Evolutionary conservation across 768 basidiomycete species (phyloP), one percentile per base, ranked within the genome.

Genomic region (Basidioascus undulatus): DNA sequence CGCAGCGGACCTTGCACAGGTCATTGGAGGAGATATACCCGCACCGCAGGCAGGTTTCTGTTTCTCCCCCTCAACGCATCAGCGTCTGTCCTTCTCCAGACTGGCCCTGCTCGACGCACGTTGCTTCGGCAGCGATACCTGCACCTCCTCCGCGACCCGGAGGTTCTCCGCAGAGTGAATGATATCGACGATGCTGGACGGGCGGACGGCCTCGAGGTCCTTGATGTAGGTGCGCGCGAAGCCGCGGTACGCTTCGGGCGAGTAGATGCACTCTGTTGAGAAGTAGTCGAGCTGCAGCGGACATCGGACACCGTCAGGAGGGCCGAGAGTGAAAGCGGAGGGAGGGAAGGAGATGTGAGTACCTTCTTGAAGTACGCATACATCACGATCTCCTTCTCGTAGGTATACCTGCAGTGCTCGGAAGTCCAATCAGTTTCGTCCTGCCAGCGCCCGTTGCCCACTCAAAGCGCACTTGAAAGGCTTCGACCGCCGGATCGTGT

Each of bases 341-440:
- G n/a, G n/a, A n/a, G n/a, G n/a, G n/a, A n/a, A n/a, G n/a, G n/a
- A n/a, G n/a, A n/a, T n/a, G n/a, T n/a, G n/a, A n/a, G n/a, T n/a
- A n/a, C 38, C 20, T 39, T 42, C 40, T 46, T 42, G 37, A 46
- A 46, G 41, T 46, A 46, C 5, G 45, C 45, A 57, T 96, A 94
- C 92, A 98, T 96, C 47, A 98, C 92, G 25, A 98, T 96, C 61
- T 98, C 92, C 61, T 98, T 98, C 63, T 98, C 92, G 52, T 96
- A 96, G n/a, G n/a, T n/a, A n/a, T n/a, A n/a, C n/a, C n/a, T n/a
- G n/a, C n/a, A n/a, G n/a, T n/a, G n/a, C n/a, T n/a, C n/a, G n/a
- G n/a, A n/a, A n/a, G n/a, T n/a, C n/a, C n/a, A n/a, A n/a, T n/a
- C n/a, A n/a, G n/a, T n/a, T n/a, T n/a, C n/a, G n/a, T n/a, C n/a